phyloP scores from a whole-genome alignment of 2,329 filamentous ascomycete species.

The Botrytis medusae region DNA sequence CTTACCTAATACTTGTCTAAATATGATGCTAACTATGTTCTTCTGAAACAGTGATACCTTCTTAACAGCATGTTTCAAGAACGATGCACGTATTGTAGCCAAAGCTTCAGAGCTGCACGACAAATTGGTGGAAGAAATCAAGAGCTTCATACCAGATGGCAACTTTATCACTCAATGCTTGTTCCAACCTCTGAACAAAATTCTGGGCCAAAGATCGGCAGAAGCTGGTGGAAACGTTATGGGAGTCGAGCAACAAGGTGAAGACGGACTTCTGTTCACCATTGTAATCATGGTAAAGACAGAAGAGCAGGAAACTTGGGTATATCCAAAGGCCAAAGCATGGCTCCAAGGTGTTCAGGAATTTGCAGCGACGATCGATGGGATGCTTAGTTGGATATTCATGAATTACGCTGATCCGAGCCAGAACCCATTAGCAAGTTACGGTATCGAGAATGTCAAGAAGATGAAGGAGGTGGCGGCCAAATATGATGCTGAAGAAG shows the following conservation, averaged over 20 bases:
- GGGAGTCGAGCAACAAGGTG: not conserved
- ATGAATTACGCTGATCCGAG: not conserved
- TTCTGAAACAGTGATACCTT: not conserved
- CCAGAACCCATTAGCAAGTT: not conserved
- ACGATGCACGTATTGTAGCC: not conserved
- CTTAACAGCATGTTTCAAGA: slow-evolving; percentile 2
- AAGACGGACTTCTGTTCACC: not conserved
- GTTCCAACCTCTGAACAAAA: not conserved
- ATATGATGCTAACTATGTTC: too few species aligned
- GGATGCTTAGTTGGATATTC: not conserved
- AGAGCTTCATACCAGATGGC: slow-evolving; percentile 4
- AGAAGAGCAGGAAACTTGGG: not conserved
- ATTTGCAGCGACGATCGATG: not conserved
- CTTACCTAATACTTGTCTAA: too few species aligned
- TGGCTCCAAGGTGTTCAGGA: not conserved
- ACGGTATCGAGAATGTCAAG: not conserved
- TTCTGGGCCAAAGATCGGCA: not conserved
- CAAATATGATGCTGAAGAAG: not conserved
- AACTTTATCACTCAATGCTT: slow-evolving; percentile 3
- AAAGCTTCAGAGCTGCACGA: slow-evolving; percentile 1
- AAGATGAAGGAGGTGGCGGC: slow-evolving; percentile 1
- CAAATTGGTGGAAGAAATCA: not conserved
- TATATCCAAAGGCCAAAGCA: not conserved
- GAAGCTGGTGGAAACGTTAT: not conserved
- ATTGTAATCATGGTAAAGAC: not conserved